phyloP scores from a whole-genome alignment of 2,329 filamentous ascomycete genomes.

The Fusarium ambrosium region DNA sequence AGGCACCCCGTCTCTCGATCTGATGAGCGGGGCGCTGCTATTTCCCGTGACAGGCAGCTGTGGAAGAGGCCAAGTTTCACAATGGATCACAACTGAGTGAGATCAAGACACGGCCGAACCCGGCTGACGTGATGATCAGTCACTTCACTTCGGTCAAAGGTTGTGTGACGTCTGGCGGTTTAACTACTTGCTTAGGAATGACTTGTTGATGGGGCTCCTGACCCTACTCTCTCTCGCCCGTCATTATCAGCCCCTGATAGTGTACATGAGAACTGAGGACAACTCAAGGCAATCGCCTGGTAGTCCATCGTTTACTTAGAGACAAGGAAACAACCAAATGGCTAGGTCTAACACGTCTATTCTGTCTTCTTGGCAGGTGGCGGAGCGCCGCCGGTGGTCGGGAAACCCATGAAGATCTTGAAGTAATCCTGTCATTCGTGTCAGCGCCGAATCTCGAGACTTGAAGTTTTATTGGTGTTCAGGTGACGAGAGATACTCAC shows the following conservation, averaged over 20 bases:
- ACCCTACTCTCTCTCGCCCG: background rate
- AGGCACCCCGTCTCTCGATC: constrained; percentile 17
- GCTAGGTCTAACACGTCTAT: constrained; percentile 1
- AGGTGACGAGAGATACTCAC: constrained; percentile 58
- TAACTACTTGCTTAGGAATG: constrained; percentile 15
- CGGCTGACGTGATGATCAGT: constrained; percentile 1
- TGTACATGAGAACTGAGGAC: background rate
- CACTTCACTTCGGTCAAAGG: constrained; percentile 4
- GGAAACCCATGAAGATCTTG: constrained; percentile 91
- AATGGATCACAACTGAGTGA: background rate
- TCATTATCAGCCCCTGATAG: background rate
- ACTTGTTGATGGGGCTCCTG: constrained; percentile 11
- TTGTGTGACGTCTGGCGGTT: background rate
- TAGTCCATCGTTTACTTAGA: background rate
- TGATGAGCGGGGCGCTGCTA: background rate
- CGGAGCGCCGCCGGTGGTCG: constrained; percentile 81
- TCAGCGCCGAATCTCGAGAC: background rate
- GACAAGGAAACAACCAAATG: background rate
- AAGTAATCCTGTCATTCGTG: constrained; percentile 74
- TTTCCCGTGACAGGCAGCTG: background rate
- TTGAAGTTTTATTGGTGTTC: background rate
- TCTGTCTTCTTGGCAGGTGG: constrained; percentile 65
- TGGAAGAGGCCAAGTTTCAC: background rate
- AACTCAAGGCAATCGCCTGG: background rate
- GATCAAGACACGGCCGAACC: constrained; percentile 1